Percentiles rank a stretch among this genome's conserved stretches.
These are phyloP conservation scores for Amanita pallidorosea DNA, from an alignment of 768 basidiomycete genomes.

Conservation along the genomic window DNA sequence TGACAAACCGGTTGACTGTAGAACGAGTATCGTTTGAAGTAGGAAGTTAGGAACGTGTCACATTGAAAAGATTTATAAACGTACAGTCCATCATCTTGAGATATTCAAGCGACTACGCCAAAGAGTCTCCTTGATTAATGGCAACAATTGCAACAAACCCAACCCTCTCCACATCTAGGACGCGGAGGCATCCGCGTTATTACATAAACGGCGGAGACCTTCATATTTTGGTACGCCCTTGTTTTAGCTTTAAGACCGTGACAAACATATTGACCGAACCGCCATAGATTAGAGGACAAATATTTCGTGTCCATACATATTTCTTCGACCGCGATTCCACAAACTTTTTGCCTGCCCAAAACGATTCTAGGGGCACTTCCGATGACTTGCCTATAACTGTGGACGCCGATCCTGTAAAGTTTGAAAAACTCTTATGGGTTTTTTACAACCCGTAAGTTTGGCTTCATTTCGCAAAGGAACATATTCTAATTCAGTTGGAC, in stretches of 20 bases:
- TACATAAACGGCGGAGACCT: conserved; percentile 39
- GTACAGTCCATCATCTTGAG: no score
- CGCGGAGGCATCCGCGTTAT: conserved; percentile 22
- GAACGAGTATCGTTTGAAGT: background rate
- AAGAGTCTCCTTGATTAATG: no score
- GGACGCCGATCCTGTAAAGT: conserved; percentile 33
- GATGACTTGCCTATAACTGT: conserved; percentile 28
- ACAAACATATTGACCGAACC: conserved; percentile 1
- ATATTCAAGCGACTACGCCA: no score
- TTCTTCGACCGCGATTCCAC: conserved; percentile 45
- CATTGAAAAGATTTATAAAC: background rate
- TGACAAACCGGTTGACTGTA: background rate
- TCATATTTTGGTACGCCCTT: conserved; percentile 28
- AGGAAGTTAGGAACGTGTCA: background rate
- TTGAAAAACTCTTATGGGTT: conserved; percentile 47
- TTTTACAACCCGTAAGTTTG: conserved; percentile 50
- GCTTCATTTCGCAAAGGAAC: background rate
- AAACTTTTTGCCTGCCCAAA: conserved; percentile 19
- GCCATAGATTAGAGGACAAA: conserved; percentile 29
- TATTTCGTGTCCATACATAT: conserved; percentile 42
- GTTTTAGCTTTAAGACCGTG: background rate
- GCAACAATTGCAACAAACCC: background rate
- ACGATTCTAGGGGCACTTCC: conserved; percentile 11
- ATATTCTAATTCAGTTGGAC: background rate
- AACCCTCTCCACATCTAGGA: background rate